A percentile compares a stretch with the other conserved stretches of the same genome.
These are phyloP conservation scores for Brassica incana DNA, from an alignment of 345 rosid genomes.

Conservation along the genomic window DNA sequence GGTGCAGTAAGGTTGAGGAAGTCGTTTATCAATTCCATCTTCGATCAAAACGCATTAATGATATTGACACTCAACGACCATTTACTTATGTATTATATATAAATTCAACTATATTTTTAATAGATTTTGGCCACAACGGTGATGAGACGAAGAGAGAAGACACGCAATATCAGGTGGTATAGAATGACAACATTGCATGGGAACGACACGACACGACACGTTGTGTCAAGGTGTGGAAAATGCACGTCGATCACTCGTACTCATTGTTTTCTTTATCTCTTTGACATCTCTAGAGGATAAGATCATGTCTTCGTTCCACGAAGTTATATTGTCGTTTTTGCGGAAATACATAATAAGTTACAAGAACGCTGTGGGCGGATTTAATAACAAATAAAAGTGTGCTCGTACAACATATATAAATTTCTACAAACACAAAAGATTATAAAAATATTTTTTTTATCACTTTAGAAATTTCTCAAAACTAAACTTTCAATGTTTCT, in stretches of 20 bases:
- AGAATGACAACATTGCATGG: slow-evolving; percentile 48
- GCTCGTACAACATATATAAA: background rate
- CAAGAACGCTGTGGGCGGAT: background rate
- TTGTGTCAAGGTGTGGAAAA: slow-evolving; percentile 27
- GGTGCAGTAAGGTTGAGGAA: slow-evolving; percentile 54
- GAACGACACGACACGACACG: slow-evolving; percentile 38
- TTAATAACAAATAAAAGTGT: too few species aligned
- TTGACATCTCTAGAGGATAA: slow-evolving; percentile 21
- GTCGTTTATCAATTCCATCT: slow-evolving; percentile 49
- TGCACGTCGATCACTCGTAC: slow-evolving; percentile 1
- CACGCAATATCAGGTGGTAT: slow-evolving; percentile 23
- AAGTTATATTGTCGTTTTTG: slow-evolving; percentile 13
- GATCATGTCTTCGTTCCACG: slow-evolving; percentile 9
- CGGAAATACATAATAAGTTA: background rate
- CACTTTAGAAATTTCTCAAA: too few species aligned
- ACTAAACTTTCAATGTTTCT: too few species aligned
- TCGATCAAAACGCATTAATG: slow-evolving; percentile 1
- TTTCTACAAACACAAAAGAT: too few species aligned
- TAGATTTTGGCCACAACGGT: slow-evolving; percentile 16
- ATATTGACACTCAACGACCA: background rate
- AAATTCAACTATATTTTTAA: background rate
- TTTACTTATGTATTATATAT: background rate
- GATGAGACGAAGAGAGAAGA: slow-evolving; percentile 23
- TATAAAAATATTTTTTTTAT: too few species aligned
- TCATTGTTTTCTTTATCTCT: slow-evolving; percentile 10